Evolutionary conservation across 805 yeast genomes (phyloP).

Genomic region (Starmera quercuum): DNA sequence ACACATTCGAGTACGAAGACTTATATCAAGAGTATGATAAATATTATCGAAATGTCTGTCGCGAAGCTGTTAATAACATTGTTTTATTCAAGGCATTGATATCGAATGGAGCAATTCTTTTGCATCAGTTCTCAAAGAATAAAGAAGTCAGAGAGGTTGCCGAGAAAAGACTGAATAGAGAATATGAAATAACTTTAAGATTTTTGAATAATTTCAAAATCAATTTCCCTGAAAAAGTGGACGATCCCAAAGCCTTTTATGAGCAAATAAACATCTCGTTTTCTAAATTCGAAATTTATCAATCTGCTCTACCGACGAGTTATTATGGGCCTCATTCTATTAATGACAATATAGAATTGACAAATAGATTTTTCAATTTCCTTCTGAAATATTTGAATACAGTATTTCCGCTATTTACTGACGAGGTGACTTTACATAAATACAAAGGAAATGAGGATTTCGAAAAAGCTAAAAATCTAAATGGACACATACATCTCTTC

Average conservation of each 20-base stretch:
- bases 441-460: conserved; percentile 6
- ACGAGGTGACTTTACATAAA: conserved; percentile 6
- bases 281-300: conserved; percentile 19
- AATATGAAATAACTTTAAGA: conserved; percentile 18
- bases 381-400: conserved; percentile 11
- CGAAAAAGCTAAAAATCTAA: conserved; percentile 13
- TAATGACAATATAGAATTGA: conserved; percentile 15
- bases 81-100: conserved; percentile 18
- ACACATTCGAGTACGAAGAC: conserved; percentile 13
- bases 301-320: conserved; percentile 14
- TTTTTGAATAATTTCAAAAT: conserved; percentile 18
- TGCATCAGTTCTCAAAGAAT: conserved; percentile 7
- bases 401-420: conserved; percentile 12
- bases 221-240: conserved; percentile 3
- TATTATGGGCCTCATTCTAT: conserved; percentile 14
- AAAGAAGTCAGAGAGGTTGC: conserved; percentile 8
- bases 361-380: conserved; percentile 15
- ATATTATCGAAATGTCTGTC: conserved; percentile 9
- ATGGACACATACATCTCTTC: conserved; percentile 14
- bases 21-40: conserved; percentile 16
- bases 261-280: conserved; percentile 15
- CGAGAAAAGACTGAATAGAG: conserved; percentile 8
- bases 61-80: conserved; percentile 17
- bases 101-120: conserved; percentile 15
- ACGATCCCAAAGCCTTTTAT: conserved; percentile 9